Percentiles rank a stretch among this genome's conserved stretches.
Evolutionary conservation across 2,329 filamentous ascomycete genomes (phyloP).

Genomic region (Didymella pinodella): DNA sequence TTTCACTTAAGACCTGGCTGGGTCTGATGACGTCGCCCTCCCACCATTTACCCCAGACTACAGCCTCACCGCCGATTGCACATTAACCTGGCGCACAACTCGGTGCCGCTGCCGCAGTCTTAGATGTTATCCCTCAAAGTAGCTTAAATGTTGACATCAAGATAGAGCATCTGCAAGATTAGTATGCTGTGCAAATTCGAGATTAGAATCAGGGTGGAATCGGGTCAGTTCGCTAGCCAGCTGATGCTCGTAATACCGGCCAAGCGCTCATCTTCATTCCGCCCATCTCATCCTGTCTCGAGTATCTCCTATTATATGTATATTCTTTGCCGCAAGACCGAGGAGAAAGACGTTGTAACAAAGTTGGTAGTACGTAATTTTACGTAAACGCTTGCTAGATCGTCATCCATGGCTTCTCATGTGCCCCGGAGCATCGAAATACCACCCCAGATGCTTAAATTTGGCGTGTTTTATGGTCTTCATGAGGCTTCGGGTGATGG

Average conservation of each 20-base stretch:
- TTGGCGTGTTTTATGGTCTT: slow-evolving; percentile 6
- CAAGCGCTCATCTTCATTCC: neutral
- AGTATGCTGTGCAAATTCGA: neutral
- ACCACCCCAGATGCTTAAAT: neutral
- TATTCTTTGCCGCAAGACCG: slow-evolving; percentile 24
- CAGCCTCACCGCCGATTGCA: slow-evolving; percentile 12
- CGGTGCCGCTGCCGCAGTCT: neutral
- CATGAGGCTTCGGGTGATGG: neutral
- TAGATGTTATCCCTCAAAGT: neutral
- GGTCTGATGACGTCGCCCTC: slow-evolving; percentile 14
- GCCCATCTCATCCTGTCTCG: neutral
- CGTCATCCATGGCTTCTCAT: slow-evolving; percentile 13
- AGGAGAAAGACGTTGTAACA: slow-evolving; percentile 32
- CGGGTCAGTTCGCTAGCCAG: neutral
- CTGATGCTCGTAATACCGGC: neutral
- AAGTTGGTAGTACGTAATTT: slow-evolving; percentile 40
- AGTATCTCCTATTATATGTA: slow-evolving; percentile 23
- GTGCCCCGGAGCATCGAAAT: slow-evolving; percentile 9
- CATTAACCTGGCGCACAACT: neutral
- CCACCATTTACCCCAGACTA: slow-evolving; percentile 19
- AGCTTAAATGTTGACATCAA: neutral
- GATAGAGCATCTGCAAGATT: neutral
- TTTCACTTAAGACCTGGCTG: neutral
- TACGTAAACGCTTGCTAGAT: slow-evolving; percentile 29
- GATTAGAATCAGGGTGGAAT: neutral